Percentiles rank a stretch among this genome's conserved stretches.
Conservation (phyloP, 2,329 filamentous ascomycete genomes). For the Nemania abortiva region DNA sequence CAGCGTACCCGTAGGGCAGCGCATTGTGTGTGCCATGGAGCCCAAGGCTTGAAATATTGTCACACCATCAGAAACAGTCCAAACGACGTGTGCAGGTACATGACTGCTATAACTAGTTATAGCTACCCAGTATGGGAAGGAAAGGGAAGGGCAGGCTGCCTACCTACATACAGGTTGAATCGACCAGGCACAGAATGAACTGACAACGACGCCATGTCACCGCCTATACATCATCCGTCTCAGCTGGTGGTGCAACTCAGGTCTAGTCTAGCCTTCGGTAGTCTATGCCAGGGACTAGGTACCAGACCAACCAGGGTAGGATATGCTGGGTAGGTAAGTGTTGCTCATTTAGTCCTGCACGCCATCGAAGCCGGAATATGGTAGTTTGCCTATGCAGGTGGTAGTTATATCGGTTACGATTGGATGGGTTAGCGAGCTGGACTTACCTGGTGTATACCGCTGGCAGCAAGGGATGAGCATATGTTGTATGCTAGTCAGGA, state of each 20-base stretch:
- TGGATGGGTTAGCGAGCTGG: conserved; percentile 20
- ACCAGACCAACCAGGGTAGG: conserved; percentile 11
- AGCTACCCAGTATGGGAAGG: conserved; percentile 4
- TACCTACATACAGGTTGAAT: neutral
- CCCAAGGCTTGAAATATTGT: conserved; percentile 25
- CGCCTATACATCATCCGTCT: conserved; percentile 32
- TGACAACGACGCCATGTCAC: conserved; percentile 32
- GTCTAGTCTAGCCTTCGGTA: conserved; percentile 7
- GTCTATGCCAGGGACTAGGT: neutral
- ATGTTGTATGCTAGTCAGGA: neutral
- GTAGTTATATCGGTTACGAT: conserved; percentile 21
- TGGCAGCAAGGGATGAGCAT: neutral
- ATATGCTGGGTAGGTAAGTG: neutral
- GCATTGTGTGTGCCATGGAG: conserved; percentile 23
- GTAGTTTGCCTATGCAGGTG: neutral
- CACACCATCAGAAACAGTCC: conserved; percentile 33
- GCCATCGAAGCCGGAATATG: neutral
- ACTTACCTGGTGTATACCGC: neutral
- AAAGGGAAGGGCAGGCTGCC: neutral
- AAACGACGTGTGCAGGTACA: conserved; percentile 23
- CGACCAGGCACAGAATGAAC: conserved; percentile 28
- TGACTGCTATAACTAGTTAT: too few species aligned
- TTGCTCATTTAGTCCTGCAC: neutral
- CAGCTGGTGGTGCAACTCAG: conserved; percentile 38
- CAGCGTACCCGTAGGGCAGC: conserved; percentile 31